Conservation (phyloP, 2,329 filamentous ascomycete genomes). For the Talaromyces sp. region DNA sequence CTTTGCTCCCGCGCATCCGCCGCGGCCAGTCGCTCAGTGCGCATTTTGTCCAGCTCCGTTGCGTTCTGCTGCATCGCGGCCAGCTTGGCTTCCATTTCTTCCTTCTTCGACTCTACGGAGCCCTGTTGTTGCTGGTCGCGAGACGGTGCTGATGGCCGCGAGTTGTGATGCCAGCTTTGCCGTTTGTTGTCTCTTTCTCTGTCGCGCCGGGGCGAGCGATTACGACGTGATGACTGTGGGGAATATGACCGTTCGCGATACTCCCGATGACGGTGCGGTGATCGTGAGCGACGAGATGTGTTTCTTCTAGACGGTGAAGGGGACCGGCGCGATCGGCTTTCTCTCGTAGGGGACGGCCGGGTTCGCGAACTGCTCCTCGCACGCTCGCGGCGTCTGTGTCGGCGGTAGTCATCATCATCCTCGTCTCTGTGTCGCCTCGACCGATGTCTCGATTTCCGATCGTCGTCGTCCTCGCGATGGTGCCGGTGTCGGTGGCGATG, state of each 20-base stretch:
- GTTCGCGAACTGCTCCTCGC: constrained; percentile 18
- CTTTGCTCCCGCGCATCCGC: constrained; percentile 60
- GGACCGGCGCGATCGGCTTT: constrained; percentile 26
- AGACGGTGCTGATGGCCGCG: constrained; percentile 12
- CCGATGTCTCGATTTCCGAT: constrained; percentile 14
- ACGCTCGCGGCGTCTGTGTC: constrained; percentile 32
- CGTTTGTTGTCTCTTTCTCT: constrained; percentile 26
- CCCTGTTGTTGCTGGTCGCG: constrained; percentile 8
- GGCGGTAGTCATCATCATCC: constrained; percentile 14
- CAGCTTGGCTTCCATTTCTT: constrained; percentile 60
- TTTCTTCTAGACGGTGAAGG: constrained; percentile 26
- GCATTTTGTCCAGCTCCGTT: constrained; percentile 61
- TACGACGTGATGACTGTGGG: constrained; percentile 19
- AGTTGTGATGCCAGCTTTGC: constrained; percentile 22
- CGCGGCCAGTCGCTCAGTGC: constrained; percentile 59
- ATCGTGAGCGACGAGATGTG: constrained; percentile 12
- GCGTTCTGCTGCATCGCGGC: constrained; percentile 68
- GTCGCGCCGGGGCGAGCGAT: constrained; percentile 28
- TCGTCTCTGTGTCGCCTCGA: constrained; percentile 12
- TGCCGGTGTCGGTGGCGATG: constrained; percentile 27
- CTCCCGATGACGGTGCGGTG: constrained; percentile 5
- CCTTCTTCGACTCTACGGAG: constrained; percentile 28
- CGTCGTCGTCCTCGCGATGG: constrained; percentile 15
- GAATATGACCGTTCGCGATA: constrained; percentile 18
- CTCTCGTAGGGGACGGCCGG: constrained; percentile 27